phyloP scores from a whole-genome alignment of 2,329 filamentous ascomycete genomes.

The Ophiostoma piceae region DNA sequence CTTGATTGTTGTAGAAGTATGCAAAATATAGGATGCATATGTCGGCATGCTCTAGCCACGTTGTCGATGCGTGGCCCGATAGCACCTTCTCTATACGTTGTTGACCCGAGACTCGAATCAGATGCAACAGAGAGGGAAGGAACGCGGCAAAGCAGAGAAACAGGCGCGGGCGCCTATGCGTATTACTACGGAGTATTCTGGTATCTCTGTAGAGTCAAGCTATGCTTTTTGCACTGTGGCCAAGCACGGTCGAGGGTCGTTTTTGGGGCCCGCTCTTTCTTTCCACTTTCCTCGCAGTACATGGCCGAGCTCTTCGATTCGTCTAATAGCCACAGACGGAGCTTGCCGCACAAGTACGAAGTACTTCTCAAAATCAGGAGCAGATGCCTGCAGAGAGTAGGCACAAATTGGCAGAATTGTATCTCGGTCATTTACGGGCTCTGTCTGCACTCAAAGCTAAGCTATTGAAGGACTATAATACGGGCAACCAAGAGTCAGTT shows the following conservation, averaged over 20 bases:
- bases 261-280: neutral
- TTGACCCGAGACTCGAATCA: neutral
- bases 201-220: neutral
- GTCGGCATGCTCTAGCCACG: neutral
- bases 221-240: neutral
- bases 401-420: neutral
- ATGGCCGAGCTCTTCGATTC: neutral
- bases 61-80: neutral
- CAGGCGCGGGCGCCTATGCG: constrained; percentile 8
- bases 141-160: constrained; percentile 3
- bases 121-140: neutral
- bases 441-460: too few relatives aligned
- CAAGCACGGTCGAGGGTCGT: neutral
- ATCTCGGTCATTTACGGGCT: too few relatives aligned
- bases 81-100: neutral
- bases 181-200: neutral
- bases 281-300: neutral
- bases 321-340: neutral
- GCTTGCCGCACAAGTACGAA: neutral
- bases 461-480: neutral
- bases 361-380: neutral
- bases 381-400: neutral
- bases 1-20: neutral
- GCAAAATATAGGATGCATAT: neutral
- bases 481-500: neutral